Percentiles rank a stretch among this genome's conserved stretches.
Conservation (phyloP, 208 protist species). For the Trichomonas vaginalis region DNA sequence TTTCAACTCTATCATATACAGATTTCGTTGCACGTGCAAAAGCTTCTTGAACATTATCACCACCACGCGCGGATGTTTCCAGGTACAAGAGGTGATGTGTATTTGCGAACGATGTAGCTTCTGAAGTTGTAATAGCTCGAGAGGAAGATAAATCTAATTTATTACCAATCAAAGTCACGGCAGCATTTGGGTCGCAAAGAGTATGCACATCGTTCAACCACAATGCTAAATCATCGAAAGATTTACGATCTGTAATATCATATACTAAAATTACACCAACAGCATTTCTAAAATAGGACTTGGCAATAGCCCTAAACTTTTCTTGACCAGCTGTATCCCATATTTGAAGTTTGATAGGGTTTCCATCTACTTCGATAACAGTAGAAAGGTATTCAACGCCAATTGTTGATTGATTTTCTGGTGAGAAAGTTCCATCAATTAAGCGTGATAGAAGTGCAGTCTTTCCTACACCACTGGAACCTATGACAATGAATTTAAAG, state of each 20-base stretch:
- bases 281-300: not conserved
- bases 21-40: not conserved
- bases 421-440: not conserved
- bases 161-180: not conserved
- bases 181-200: not conserved
- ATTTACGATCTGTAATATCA: not conserved
- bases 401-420: not conserved
- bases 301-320: constrained; percentile 1
- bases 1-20: not conserved
- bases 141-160: not conserved
- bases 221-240: not conserved
- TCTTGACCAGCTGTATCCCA: constrained; percentile 13
- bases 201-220: not conserved
- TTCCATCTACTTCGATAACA: not conserved
- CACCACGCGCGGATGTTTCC: constrained; percentile 1
- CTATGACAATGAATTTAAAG: constrained; percentile 4
- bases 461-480: not conserved
- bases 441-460: not conserved
- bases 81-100: not conserved
- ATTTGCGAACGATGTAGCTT: not conserved
- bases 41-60: constrained; percentile 9
- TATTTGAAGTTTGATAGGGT: not conserved
- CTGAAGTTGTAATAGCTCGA: not conserved
- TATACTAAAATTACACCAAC: constrained; percentile 1
- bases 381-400: constrained; percentile 16